Base-by-base conservation (phyloP, 352 stramenopile genomes). In the Globisporangium cystogenes region DNA sequence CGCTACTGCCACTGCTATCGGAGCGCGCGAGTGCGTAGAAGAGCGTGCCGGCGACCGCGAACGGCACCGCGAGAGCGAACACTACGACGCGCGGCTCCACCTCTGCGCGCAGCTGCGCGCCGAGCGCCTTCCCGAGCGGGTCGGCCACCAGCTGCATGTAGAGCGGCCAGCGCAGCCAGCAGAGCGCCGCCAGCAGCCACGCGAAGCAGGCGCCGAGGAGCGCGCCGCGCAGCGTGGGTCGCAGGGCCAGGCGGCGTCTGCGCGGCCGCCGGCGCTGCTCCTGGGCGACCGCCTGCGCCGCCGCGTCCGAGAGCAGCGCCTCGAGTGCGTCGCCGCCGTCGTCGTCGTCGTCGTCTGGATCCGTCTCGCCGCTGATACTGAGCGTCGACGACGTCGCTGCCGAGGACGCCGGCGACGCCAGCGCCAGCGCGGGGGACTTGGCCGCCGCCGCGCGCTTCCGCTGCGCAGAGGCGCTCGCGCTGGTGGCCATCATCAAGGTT, bases 151-250 rank as follows among this genome's bases (percentile, higher is more conserved):
- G 21, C 20, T 62, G 55, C 14, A 74, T 57, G 45, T 74, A 80
- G 41, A 82, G 52, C 4, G 71, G 74, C 72, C 71, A 82, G 33
- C 71, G 69, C 31, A 84, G 60, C 71, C 69, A 85, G 12, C 75
- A 50, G 8, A 82, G 57, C n/a, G 43, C 42, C 2, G 66, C 59
- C 7, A 76, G 20, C n/a, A 82, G 47, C 71, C 69, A 85, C n/a
- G 23, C 6, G 15, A 62, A 56, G 37, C 45, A n/a, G 20, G 10
- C 15, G 11, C 24, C 27, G 10, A 65, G 45, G 23, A 62, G 23
- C 16, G 40, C 48, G 23, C 41, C 20, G 18, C 45, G 53, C 11
- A 57, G 44, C 3, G 39, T 12, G 6, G 24, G 20, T 5, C 23
- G 18, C 23, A 35, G 8, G 15, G 48, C 10, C 43, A 26, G 33